Percentiles rank a stretch among this genome's conserved stretches.
phyloP scores from a whole-genome alignment of 192 early-diverging fungal genomes.

The Haplosporangium gracile region DNA sequence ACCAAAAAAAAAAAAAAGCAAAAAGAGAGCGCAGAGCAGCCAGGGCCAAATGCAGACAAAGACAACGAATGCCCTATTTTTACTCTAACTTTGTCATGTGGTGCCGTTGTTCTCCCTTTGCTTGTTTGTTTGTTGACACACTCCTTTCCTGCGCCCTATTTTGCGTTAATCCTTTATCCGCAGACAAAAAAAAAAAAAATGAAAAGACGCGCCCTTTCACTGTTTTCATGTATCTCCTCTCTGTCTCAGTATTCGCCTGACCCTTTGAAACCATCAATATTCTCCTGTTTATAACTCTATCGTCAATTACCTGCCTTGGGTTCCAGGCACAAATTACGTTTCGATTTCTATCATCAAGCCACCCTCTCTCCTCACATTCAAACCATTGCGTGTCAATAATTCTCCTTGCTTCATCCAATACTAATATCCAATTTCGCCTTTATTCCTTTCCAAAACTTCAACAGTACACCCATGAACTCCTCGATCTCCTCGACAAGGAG shows the following conservation, averaged over 20 bases:
- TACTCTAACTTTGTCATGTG: background rate
- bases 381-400: too few relatives aligned
- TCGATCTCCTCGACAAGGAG: conserved; percentile 64
- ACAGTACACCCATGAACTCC: conserved; percentile 61
- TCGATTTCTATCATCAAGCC: too few relatives aligned
- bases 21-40: background rate
- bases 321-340: background rate
- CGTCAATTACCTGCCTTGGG: background rate
- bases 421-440: background rate
- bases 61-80: background rate
- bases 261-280: background rate
- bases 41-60: background rate
- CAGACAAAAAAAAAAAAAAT: too few relatives aligned
- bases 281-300: background rate
- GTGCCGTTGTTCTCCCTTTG: background rate
- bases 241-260: background rate
- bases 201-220: background rate
- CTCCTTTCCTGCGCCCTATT: background rate
- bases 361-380: too few relatives aligned
- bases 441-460: background rate
- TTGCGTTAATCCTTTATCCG: too few relatives aligned
- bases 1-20: background rate
- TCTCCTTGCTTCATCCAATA: background rate
- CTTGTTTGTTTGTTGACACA: background rate
- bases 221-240: background rate